Base-by-base conservation (phyloP, 257 asterid species). In the Solanum chilense region DNA sequence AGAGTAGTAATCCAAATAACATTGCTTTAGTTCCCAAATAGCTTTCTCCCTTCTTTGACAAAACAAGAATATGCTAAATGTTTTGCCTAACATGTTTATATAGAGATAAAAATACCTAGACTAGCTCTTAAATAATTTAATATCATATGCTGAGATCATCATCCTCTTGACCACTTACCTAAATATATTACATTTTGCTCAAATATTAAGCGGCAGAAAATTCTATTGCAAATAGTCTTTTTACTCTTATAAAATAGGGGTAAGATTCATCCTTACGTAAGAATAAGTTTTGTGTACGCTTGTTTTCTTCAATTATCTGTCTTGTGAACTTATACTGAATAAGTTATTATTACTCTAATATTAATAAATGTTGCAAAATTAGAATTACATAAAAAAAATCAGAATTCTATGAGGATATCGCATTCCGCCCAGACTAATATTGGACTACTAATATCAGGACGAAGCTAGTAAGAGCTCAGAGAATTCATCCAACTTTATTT, bases 101-200 rank as follows among this genome's bases (percentile, higher is more conserved):
- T 29, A 80, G 68, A 29, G 18, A 25, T 13, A 44, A 52, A 52
- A 52, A 18, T 25, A 45, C 20, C 31, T 6, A 52, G 62, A 18
- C 39, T 71, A 74, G 5, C 42, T 18, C 42, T 80, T 29, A 3
- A 80, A 47, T 25, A 35, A 69, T 11, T 83, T 41, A 88, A 80
- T 88, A 76, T 90, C 86, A 86, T 18, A 73, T 86, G 82, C 85
- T 86, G 47, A 86, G 73, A 56, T 60, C 89, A 83, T 68, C 74
- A 76, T 86, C 83, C 89, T 78, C 78, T 87, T 86, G 86, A 76
- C 87, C 45, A 66, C 64, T 66, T 37, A 71, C 21, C 12, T 33
- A 45, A 86, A 42, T 16, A 42, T 16, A 66, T 49, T n/a, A n/a
- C 9, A 76, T 42, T 23, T 25, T 77, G 58, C 21, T 70, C 25